These are phyloP conservation scores for Aspergillus quadricinctus DNA, from an alignment of 2,329 filamentous ascomycete genomes.

Conservation along the genomic window DNA sequence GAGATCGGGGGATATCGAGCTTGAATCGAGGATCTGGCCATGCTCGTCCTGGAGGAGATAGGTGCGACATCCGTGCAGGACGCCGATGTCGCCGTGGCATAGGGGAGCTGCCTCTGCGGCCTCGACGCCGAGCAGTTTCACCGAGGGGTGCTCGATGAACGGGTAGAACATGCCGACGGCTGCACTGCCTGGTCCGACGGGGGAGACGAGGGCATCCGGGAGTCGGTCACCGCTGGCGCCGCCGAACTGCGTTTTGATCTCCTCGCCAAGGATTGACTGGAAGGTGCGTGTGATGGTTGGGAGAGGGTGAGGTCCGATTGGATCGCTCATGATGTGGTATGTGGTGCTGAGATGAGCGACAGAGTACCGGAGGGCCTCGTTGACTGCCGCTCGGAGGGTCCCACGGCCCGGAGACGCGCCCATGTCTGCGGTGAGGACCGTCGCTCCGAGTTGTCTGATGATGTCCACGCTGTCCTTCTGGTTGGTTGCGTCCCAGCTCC, in stretches of 20 bases:
- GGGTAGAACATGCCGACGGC: slow-evolving; percentile 96
- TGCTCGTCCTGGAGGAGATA: slow-evolving; percentile 87
- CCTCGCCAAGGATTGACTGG: slow-evolving; percentile 88
- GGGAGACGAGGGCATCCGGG: slow-evolving; percentile 95
- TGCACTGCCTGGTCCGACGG: slow-evolving; percentile 89
- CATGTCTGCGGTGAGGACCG: slow-evolving; percentile 82
- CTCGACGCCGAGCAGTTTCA: slow-evolving; percentile 89
- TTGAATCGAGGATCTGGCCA: slow-evolving; percentile 85
- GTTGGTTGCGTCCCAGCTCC: slow-evolving; percentile 85
- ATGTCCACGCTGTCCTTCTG: slow-evolving; percentile 95
- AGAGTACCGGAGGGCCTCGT: slow-evolving; percentile 88
- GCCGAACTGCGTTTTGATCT: slow-evolving; percentile 87
- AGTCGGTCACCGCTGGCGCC: slow-evolving; percentile 70
- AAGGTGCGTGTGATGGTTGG: slow-evolving; percentile 96
- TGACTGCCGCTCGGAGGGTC: slow-evolving; percentile 78
- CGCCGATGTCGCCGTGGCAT: slow-evolving; percentile 77
- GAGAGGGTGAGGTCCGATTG: slow-evolving; percentile 93
- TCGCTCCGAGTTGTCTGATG: slow-evolving; percentile 86
- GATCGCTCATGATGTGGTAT: slow-evolving; percentile 93
- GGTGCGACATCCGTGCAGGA: slow-evolving; percentile 89
- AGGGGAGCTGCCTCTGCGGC: slow-evolving; percentile 89
- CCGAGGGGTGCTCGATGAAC: slow-evolving; percentile 73
- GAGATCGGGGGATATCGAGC: slow-evolving; percentile 87
- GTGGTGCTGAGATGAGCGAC: slow-evolving; percentile 83
- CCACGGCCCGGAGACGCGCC: slow-evolving; percentile 53